A percentile compares a stretch with the other conserved stretches of the same genome.
phyloP scores from a whole-genome alignment of 2,329 filamentous ascomycete genomes.

The Cladosporium oxysporum region DNA sequence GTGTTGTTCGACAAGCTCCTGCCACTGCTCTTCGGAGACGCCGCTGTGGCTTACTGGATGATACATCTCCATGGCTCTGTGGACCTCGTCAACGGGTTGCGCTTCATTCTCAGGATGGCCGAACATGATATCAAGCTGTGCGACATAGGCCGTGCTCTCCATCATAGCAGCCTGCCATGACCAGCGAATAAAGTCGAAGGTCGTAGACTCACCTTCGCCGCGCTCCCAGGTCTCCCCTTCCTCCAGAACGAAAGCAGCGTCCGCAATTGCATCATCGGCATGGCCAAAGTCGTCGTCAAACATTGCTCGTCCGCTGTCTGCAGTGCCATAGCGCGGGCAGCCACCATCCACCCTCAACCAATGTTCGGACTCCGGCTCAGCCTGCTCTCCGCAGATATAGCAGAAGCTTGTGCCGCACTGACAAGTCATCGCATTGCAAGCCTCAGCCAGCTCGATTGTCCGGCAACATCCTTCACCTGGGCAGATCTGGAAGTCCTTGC shows the following conservation, averaged over 20 bases:
- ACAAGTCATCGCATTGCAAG: constrained; percentile 2
- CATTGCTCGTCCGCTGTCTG: background rate
- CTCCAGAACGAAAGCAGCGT: background rate
- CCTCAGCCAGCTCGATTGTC: background rate
- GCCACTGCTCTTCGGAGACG: background rate
- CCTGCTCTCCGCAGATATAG: constrained; percentile 15
- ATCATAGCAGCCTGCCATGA: background rate
- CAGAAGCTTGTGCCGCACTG: constrained; percentile 6
- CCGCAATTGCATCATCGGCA: background rate
- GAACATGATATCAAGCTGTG: background rate
- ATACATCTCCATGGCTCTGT: background rate
- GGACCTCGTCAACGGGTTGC: background rate
- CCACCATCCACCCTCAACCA: constrained; percentile 2
- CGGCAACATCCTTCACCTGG: background rate
- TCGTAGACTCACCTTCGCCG: background rate
- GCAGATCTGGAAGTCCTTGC: constrained; percentile 1
- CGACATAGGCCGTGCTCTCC: background rate
- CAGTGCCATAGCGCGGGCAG: background rate
- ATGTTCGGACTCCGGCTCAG: background rate
- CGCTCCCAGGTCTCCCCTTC: background rate
- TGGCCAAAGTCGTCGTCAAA: background rate
- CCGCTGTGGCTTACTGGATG: background rate
- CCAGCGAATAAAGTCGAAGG: background rate
- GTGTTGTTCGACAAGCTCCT: background rate
- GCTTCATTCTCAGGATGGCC: background rate